These are phyloP conservation scores for Aspergillus ostianus DNA, from an alignment of 495 filamentous ascomycete genomes.

Conservation along the genomic window DNA sequence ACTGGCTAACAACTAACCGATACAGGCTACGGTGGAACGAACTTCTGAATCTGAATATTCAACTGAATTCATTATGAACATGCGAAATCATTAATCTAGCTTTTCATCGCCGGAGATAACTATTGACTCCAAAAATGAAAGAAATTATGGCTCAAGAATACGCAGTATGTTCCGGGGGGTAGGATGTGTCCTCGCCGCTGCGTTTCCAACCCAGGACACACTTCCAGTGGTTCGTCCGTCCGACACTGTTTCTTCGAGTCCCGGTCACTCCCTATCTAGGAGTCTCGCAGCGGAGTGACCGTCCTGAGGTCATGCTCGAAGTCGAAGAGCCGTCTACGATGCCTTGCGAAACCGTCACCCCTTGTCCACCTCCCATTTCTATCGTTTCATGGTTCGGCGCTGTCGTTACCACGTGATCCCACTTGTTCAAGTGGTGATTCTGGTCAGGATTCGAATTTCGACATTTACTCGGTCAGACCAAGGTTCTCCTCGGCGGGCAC, in stretches of 20 bases:
- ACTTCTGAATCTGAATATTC: background rate
- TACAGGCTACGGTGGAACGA: background rate
- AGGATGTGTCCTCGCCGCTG: background rate
- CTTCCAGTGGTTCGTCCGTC: background rate
- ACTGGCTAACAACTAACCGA: background rate
- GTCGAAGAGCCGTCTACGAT: slow-evolving; percentile 18
- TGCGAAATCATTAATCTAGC: slow-evolving; percentile 21
- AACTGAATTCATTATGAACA: slow-evolving; percentile 8
- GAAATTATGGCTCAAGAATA: background rate
- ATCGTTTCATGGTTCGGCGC: slow-evolving; percentile 3
- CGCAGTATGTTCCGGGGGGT: background rate
- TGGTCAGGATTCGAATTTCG: background rate
- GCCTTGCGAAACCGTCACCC: slow-evolving; percentile 14
- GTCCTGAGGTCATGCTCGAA: slow-evolving; percentile 9
- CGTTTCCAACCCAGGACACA: background rate
- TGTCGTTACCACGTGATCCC: slow-evolving; percentile 21
- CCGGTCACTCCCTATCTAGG: slow-evolving; percentile 9
- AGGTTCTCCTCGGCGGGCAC: slow-evolving; percentile 67
- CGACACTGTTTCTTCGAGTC: slow-evolving; percentile 5
- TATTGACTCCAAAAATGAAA: background rate
- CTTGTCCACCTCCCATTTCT: slow-evolving; percentile 11
- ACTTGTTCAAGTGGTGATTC: slow-evolving; percentile 11
- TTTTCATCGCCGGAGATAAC: slow-evolving; percentile 15
- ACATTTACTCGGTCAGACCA: slow-evolving; percentile 43
- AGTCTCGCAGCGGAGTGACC: slow-evolving; percentile 7